Conservation (phyloP, 176 grass and related monocot species). For the Carex pumila region DNA sequence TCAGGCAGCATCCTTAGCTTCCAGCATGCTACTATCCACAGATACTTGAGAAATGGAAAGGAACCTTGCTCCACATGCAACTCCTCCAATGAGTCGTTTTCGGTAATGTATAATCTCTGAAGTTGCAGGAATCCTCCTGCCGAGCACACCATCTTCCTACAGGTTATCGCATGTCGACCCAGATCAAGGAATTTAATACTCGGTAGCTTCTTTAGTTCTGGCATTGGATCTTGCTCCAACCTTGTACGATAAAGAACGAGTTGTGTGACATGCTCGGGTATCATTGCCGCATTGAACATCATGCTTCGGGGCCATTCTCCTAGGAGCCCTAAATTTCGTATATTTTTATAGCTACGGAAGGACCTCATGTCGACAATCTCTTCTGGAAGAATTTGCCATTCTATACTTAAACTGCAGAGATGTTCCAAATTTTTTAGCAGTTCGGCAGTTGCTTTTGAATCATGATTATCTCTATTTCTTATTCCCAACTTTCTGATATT, state of each 20-base stretch:
- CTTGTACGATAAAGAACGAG: not conserved
- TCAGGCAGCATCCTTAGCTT: slow-evolving; percentile 1
- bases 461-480: not conserved
- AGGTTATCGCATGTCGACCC: not conserved
- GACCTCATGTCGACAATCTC: not conserved
- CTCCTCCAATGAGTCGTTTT: not conserved
- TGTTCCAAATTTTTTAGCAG: not conserved
- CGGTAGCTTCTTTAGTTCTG: not conserved
- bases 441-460: not conserved
- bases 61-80: not conserved
- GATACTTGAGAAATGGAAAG: not conserved
- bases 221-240: slow-evolving; percentile 13
- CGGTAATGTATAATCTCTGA: not conserved
- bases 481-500: slow-evolving; percentile 7
- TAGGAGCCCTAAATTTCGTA: not conserved
- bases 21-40: slow-evolving; percentile 4
- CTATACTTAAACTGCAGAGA: not conserved
- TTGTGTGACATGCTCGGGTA: not conserved
- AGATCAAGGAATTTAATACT: not conserved
- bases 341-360: not conserved
- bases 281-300: not conserved
- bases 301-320: not conserved
- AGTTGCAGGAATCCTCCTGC: not conserved
- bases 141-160: not conserved
- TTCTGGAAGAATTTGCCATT: not conserved